Base-by-base conservation (phyloP, 257 asterid species). In the Solanum medicagineum region DNA sequence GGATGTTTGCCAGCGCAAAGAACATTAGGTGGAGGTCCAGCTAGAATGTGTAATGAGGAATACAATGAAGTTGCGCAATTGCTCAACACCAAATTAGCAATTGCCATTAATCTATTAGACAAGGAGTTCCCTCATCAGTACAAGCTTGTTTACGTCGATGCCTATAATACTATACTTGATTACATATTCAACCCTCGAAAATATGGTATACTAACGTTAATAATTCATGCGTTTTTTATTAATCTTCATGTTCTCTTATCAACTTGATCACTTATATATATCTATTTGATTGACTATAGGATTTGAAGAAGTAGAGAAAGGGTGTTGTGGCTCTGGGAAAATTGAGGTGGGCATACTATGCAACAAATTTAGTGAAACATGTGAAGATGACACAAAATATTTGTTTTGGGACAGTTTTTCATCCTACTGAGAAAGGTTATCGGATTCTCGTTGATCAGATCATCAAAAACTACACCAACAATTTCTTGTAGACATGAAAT, bases 1-100 rank as follows among this genome's bases (percentile, higher is more conserved):
- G 95, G 95, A 51, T 92, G 94, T 57, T 63, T 90, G 42, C 94
- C 93, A 15, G 81, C 87, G 19, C 88, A 86, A 77, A 91, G 93
- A 84, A 91, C 92, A 8, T 63, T 87, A 6, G 87, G 68, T 5
- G 94, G 94, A 29, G 91, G 91, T 29, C 7, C 19, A 1, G 6
- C 7, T 2, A 88, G 95, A 80, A 16, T 3, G 54, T 90, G 91
- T 63, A 80, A 60, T 53, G 89, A 89, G 19, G 65, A 77, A 24
- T 29, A 81, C 19, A 92, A 92, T 51, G 79, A 91, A 74, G 90
- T 89, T 7, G 92, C 93, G 4, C 83, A 88, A 44, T 53, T 85
- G 63, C 86, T 84, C 44, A 92, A 92, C 71, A 42, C 70, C 65
- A 88, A 89, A 87, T 90, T 92, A 19, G 40, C 87, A 45, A 42